These are phyloP conservation scores for Symbiodinium natans DNA, from an alignment of 73 alveolate species.

Conservation along the genomic window DNA sequence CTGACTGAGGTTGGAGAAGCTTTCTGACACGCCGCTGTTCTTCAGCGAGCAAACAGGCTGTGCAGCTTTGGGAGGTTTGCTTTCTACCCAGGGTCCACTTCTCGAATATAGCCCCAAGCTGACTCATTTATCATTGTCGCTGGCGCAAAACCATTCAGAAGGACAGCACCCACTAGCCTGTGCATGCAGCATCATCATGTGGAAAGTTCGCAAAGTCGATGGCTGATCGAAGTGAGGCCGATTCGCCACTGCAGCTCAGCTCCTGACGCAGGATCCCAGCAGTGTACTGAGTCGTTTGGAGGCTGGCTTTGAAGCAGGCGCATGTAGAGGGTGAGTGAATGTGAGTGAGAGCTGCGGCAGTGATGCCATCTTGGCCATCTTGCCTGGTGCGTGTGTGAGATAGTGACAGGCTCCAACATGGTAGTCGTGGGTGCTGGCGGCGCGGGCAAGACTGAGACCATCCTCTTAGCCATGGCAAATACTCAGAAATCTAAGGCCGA, in stretches of 20 bases:
- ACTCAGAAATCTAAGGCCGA: background rate
- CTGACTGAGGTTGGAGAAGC: background rate
- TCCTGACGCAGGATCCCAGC: background rate
- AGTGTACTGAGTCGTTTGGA: background rate
- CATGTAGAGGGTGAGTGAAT: background rate
- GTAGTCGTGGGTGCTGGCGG: conserved; percentile 12
- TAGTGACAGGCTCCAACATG: background rate
- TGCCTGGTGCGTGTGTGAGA: too few species aligned
- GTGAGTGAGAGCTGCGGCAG: background rate
- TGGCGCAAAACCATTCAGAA: too few species aligned
- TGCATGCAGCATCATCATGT: too few species aligned
- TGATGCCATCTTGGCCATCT: background rate
- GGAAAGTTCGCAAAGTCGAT: too few species aligned
- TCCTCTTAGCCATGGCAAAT: background rate
- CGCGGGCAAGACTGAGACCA: conserved; percentile 22
- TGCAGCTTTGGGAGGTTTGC: too few species aligned
- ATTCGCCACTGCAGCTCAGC: background rate
- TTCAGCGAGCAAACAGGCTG: background rate
- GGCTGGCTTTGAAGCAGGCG: background rate
- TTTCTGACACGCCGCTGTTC: background rate
- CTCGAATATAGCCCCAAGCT: too few species aligned
- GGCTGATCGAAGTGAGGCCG: background rate
- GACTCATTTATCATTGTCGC: too few species aligned
- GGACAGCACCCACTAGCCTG: too few species aligned
- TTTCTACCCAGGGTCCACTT: too few species aligned